Percentiles rank a stretch among this genome's conserved stretches.
Evolutionary conservation across 345 rosid genomes (phyloP).

Genomic region (Citropsis articulata): DNA sequence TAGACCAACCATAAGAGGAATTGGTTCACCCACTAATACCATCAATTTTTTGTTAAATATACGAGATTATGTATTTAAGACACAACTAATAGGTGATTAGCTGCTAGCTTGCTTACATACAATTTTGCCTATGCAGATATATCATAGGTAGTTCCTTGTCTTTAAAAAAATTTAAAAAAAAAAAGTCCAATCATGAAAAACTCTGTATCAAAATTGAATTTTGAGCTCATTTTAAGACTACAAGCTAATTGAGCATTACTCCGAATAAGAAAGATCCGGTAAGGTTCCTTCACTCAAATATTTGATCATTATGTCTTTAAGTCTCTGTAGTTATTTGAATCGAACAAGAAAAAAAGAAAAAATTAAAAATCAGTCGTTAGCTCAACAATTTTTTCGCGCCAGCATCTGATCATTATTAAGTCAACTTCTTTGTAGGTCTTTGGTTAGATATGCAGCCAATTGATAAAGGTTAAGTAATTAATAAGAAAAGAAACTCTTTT

Average conservation of each 20-base stretch:
- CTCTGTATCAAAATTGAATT: neutral
- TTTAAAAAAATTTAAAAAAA: too few species aligned
- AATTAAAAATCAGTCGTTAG: neutral
- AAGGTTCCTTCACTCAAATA: neutral
- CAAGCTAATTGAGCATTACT: neutral
- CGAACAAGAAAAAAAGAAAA: neutral
- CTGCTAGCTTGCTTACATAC: neutral
- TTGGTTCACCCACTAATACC: slow-evolving; percentile 49
- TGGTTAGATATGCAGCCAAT: too few species aligned
- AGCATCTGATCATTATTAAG: neutral
- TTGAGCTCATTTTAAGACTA: neutral
- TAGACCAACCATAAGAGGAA: slow-evolving; percentile 31
- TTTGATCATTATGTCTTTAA: neutral
- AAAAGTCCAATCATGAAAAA: too few species aligned
- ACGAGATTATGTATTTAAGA: neutral
- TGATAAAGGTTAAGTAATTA: too few species aligned
- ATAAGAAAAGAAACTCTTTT: too few species aligned
- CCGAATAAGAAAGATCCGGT: neutral
- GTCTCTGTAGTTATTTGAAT: neutral
- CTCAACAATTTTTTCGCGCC: slow-evolving; percentile 15
- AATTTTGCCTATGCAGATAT: too few species aligned
- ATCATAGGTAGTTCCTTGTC: too few species aligned
- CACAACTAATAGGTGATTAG: neutral
- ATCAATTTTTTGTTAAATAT: neutral
- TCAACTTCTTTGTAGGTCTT: neutral